Evolutionary conservation across 768 basidiomycete genomes (phyloP).

Genomic region (Hypholoma sublateritium): DNA sequence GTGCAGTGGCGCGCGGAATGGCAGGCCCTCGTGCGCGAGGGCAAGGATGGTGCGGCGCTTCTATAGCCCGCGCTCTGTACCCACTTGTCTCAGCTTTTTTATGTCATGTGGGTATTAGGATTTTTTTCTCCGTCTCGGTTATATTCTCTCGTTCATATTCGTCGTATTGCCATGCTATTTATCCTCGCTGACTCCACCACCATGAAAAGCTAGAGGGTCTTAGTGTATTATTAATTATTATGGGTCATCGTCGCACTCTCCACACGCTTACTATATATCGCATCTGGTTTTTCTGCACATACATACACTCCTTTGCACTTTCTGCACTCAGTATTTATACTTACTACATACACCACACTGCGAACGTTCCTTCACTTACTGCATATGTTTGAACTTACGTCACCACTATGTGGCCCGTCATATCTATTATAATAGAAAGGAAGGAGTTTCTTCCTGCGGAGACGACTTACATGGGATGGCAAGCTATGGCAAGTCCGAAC

Average conservation of each 20-base stretch:
- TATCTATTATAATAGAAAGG: too few species aligned
- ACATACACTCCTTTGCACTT: background rate
- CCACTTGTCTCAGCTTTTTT: background rate
- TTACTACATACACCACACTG: background rate
- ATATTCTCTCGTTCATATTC: background rate
- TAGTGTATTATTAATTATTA: background rate
- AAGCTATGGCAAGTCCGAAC: too few species aligned
- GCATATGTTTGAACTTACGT: background rate
- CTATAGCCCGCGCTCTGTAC: constrained; percentile 34
- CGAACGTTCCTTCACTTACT: background rate
- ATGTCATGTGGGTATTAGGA: background rate
- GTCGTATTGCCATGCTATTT: background rate
- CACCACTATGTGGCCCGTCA: background rate
- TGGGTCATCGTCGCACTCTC: background rate
- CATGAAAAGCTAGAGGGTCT: background rate
- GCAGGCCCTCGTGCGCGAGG: constrained; percentile 63
- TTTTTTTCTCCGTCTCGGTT: background rate
- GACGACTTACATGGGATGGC: too few species aligned
- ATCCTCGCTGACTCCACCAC: background rate
- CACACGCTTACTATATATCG: background rate
- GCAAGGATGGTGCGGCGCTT: constrained; percentile 60
- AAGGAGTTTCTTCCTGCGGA: too few species aligned
- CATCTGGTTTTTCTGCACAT: background rate
- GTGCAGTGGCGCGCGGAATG: constrained; percentile 78
- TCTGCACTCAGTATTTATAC: background rate